A percentile compares a stretch with the other conserved stretches of the same genome.
phyloP scores from a whole-genome alignment of 345 rosid genomes.

The Populus davidiana region DNA sequence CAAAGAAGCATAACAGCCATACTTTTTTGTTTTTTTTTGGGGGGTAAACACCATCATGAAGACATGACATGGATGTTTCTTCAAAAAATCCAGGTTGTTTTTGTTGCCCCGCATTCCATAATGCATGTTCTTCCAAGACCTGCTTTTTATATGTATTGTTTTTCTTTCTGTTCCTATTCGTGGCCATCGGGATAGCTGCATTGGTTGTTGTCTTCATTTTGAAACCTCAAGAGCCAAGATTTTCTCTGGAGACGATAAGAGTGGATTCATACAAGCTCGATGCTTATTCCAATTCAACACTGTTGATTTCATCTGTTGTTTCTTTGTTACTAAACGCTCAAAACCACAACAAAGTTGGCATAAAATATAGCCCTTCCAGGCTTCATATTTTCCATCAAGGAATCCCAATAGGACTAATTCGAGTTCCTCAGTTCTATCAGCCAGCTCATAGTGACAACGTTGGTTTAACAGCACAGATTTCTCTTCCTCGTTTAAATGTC shows the following conservation, averaged over 20 bases:
- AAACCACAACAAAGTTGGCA: slow-evolving; percentile 37
- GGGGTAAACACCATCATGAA: slow-evolving; percentile 1
- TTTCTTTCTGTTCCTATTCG: slow-evolving; percentile 14
- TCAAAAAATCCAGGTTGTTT: slow-evolving; percentile 2
- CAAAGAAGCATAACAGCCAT: slow-evolving; percentile 2
- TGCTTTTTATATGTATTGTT: slow-evolving; percentile 14
- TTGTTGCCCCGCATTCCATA: background rate
- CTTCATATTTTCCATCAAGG: slow-evolving; percentile 26
- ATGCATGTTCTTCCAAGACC: slow-evolving; percentile 13
- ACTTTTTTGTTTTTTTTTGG: background rate
- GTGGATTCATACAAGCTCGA: slow-evolving; percentile 27
- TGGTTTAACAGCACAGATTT: slow-evolving; percentile 11
- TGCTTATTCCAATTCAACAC: slow-evolving; percentile 23
- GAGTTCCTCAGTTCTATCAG: slow-evolving; percentile 33
- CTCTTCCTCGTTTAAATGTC: slow-evolving; percentile 27
- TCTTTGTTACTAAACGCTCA: slow-evolving; percentile 27
- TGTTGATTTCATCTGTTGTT: slow-evolving; percentile 29
- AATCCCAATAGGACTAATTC: slow-evolving; percentile 22
- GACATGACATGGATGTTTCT: slow-evolving; percentile 17
- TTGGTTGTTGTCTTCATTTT: slow-evolving; percentile 15
- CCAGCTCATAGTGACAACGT: slow-evolving; percentile 33
- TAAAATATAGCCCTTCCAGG: slow-evolving; percentile 28
- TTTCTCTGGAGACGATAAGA: slow-evolving; percentile 21
- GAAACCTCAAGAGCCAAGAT: slow-evolving; percentile 35
- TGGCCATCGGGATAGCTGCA: slow-evolving; percentile 6